Evolutionary conservation across 495 filamentous ascomycete genomes (phyloP).

Genomic region (Aspergillus kassunensis): DNA sequence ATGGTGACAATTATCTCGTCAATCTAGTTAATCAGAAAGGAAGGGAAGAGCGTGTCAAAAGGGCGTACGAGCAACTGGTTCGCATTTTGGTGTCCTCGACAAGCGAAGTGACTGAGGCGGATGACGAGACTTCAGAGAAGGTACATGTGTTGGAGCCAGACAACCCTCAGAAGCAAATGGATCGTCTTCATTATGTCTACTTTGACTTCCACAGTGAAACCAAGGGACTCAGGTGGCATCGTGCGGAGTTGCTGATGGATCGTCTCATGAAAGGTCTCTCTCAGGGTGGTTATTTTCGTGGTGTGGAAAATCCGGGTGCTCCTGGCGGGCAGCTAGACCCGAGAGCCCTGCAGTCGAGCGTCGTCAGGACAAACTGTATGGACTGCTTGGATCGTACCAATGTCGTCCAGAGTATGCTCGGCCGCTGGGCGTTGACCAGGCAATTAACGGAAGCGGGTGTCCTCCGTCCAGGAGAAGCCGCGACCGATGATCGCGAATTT

Average conservation of each 20-base stretch:
- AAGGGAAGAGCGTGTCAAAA: slow-evolving; percentile 79
- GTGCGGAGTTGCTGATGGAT: slow-evolving; percentile 80
- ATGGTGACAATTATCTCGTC: slow-evolving; percentile 94
- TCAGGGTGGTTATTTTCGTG: slow-evolving; percentile 87
- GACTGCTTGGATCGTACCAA: slow-evolving; percentile 98
- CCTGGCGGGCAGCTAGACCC: slow-evolving; percentile 67
- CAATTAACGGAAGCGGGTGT: slow-evolving; percentile 81
- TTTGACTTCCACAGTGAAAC: slow-evolving; percentile 99
- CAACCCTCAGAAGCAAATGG: slow-evolving; percentile 57
- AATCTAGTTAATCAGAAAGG: slow-evolving; percentile 96
- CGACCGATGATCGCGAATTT: slow-evolving; percentile 69
- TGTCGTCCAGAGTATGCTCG: slow-evolving; percentile 94
- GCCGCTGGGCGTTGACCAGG: slow-evolving; percentile 77
- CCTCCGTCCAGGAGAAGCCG: slow-evolving; percentile 62
- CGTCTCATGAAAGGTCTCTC: slow-evolving; percentile 67
- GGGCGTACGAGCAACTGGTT: slow-evolving; percentile 86
- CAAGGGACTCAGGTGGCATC: slow-evolving; percentile 88
- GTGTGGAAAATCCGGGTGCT: slow-evolving; percentile 74
- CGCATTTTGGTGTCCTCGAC: slow-evolving; percentile 67
- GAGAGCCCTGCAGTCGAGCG: slow-evolving; percentile 72
- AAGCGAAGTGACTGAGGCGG: slow-evolving; percentile 54
- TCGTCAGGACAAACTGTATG: slow-evolving; percentile 98
- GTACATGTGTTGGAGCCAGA: slow-evolving; percentile 70
- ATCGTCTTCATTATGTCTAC: slow-evolving; percentile 90
- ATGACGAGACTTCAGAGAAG: slow-evolving; percentile 65